Base-by-base conservation (phyloP, 495 filamentous ascomycete species). In the Podospora pseudoanserina region DNA sequence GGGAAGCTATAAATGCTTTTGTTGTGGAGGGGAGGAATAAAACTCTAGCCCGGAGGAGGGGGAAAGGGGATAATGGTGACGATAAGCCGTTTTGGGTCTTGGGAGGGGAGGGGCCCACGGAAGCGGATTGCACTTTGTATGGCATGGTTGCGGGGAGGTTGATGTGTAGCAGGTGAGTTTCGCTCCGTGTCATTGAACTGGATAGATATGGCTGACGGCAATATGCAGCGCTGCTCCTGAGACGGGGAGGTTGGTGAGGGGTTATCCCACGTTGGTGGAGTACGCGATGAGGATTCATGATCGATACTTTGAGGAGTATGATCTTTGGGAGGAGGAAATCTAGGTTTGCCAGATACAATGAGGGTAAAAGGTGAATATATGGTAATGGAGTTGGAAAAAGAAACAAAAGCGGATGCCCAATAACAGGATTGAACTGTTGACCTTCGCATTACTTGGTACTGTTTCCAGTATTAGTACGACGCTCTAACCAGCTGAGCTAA, bases 251-350 rank as follows among this genome's bases (percentile, higher is more conserved):
- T 67, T 82, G 2, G 72, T 89, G 23, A 77, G 77, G 63, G 59
- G 71, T 2, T 83, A 83, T 44, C 83, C 86, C 1, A 76, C 77
- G 0, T 64, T 90, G 26, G 26, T 86, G 59, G 85, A 88, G 0
- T 91, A 90, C 74, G 87, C 85, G 6, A 59, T 65, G 11, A 77
- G 84, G 54, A 87, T 91, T 32, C 87, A 89, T 71, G 74, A 83
- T 26, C 62, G 65, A 0, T 90, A 86, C 70, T 90, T 90, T 65
- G 79, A 84, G 0, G 87, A 90, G 62, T 91, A 90, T 75, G 34
- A 63, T 28, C 5, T 28, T 3, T 69, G 63, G 67, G 13, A 58
- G 13, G 58, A 63, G 5, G 28, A 61, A 61, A 32, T 61, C 5
- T 61, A 13, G 23, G 27, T 20, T 61, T 15, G 16, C 1, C 55